Percentiles rank a stretch among this genome's conserved stretches.
Evolutionary conservation across 306 rosid species (phyloP).

Genomic region (Malus orientalis): DNA sequence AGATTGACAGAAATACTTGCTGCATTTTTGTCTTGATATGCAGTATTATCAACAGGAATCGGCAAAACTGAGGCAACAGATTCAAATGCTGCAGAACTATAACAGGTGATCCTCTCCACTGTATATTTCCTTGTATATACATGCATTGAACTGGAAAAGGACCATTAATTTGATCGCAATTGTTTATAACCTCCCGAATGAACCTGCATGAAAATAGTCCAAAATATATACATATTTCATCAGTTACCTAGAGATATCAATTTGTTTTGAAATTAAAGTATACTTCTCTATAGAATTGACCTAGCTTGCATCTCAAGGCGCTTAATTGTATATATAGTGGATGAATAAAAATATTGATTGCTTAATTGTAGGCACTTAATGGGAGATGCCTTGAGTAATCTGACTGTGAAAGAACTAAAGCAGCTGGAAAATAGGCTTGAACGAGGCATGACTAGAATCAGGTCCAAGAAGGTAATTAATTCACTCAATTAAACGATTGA

Average conservation of each 20-base stretch:
- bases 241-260: too few species aligned
- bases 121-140: too few species aligned
- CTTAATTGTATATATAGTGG: neutral
- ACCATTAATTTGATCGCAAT: too few species aligned
- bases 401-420: slow-evolving; percentile 73
- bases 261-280: too few species aligned
- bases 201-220: too few species aligned
- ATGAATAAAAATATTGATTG: neutral
- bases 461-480: slow-evolving; percentile 69
- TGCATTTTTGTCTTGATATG: neutral
- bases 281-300: neutral
- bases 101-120: slow-evolving; percentile 44
- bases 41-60: slow-evolving; percentile 96
- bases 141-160: too few species aligned
- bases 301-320: neutral
- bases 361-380: slow-evolving; percentile 61
- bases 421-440: slow-evolving; percentile 86
- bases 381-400: slow-evolving; percentile 81
- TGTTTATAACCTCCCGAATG: too few species aligned
- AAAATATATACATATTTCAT: too few species aligned
- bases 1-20: neutral
- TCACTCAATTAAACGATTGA: neutral
- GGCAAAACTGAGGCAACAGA: slow-evolving; percentile 82
- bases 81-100: slow-evolving; percentile 88
- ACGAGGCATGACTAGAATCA: slow-evolving; percentile 73